Evolutionary conservation across 768 basidiomycete species (phyloP), one percentile per base, ranked within the genome.

Genomic region (Lactarius sanguifluus): DNA sequence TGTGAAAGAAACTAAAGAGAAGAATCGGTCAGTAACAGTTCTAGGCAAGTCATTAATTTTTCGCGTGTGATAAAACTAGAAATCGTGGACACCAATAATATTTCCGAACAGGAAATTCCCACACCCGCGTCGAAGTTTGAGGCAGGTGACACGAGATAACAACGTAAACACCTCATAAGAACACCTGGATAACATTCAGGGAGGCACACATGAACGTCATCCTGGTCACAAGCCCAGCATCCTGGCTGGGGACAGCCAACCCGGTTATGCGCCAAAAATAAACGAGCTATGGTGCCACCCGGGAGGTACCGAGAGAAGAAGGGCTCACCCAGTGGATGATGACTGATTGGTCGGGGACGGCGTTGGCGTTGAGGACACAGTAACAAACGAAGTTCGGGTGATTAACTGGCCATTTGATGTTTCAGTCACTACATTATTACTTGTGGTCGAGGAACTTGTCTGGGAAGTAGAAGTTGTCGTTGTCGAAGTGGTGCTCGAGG

Each of bases 1-100:
- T 92, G 57, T 80, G 68, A 74, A 91, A 87, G 79, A 91, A 91
- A 54, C 66, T 67, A 25, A 2, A 25, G 15, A 57, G 36, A 36
- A 30, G 12, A 7, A 15, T 38, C 20, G 18, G 36, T 67, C 25
- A 67, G 58, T 58, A 32, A 1, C 9, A 23, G 40, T 25, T 32
- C 28, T 34, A 28, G 45, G 16, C 12, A 28, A 40, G 13, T 52
- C 13, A 52, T 52, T 25, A 25, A 52, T 15, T 5, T 25, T 52
- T 52, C 5, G 50, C 25, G 23, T 52, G 23, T 50, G 23, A 23
- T 52, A 25, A 52, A 52, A 25, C 13, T 23, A 23, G 47, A 50
- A 50, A 50, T 50, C 13, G 50, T 25, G 50, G 23, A 25, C 23
- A 13, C 50, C 25, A 52, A 15, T 12, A 50, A 15, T 12, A 50